Evolutionary conservation across 768 basidiomycete genomes (phyloP), one percentile per base, ranked within the genome.

Genomic region (Termitomyces sp.): DNA sequence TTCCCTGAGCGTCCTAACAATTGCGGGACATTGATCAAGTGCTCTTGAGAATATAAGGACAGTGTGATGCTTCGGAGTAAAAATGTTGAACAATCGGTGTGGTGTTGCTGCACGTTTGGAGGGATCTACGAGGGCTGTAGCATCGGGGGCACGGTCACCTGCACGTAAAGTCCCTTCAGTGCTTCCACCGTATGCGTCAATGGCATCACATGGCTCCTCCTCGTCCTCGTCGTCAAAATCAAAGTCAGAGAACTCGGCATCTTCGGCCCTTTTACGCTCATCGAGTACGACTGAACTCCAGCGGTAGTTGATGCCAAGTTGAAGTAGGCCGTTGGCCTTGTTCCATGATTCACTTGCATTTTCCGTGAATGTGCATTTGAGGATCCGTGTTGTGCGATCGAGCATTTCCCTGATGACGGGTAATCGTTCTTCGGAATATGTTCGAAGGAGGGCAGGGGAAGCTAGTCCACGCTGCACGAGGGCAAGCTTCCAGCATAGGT

Each of bases 251-350:
- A 60, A 57, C 40, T 60, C 59, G 9, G 40, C 60, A 33, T 61
- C 60, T 36, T 61, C 57, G 7, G 56, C 46, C 40, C 26, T 47
- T 50, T 65, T 65, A n/a, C 69, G 64, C 26, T 75, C 75, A 53
- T 83, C 82, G 14, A 79, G 24, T 1, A 83, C 70, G 22, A 82
- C 72, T 0, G 76, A 60, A 63, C 82, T 83, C 67, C 76, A 74
- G 9, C 83, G 73, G 62, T 79, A 84, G 66, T 84, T 84, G 45
- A 83, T 71, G 8, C 79, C 80, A 36, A 82, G 74, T 66, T 80
- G 78, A 20, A 66, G 61, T 5, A 80, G 56, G 2, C 64, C 63
- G 18, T 65, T 63, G 3, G 52, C 53, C 24, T 65, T 64, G 16
- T 66, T 58, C 66, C 66, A 69, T 9, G 55, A 54, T 20, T 60